Conservation (phyloP, 2,329 filamentous ascomycete genomes). For the Thermoascus crustaceus region DNA sequence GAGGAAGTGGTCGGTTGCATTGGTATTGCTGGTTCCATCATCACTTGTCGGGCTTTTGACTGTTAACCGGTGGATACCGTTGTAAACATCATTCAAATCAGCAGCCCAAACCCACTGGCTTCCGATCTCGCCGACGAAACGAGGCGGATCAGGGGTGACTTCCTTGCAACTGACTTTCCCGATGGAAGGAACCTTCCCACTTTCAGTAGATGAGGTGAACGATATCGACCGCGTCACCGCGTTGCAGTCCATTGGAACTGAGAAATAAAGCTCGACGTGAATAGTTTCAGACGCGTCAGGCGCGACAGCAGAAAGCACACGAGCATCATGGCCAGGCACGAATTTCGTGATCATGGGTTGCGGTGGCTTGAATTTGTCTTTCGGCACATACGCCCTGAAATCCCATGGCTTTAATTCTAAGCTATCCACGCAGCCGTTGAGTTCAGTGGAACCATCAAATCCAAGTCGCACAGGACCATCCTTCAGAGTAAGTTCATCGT, state of each 20-base stretch:
- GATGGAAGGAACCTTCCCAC: slow-evolving; percentile 36
- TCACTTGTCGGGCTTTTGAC: slow-evolving; percentile 46
- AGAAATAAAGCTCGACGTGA: slow-evolving; percentile 51
- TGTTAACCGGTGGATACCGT: slow-evolving; percentile 53
- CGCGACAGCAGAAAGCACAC: slow-evolving; percentile 42
- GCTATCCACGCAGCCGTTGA: slow-evolving; percentile 49
- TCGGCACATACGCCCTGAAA: slow-evolving; percentile 53
- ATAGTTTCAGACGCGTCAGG: slow-evolving; percentile 37
- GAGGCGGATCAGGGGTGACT: slow-evolving; percentile 24
- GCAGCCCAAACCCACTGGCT: slow-evolving; percentile 48
- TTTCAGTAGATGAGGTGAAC: slow-evolving; percentile 47
- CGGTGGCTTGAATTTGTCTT: slow-evolving; percentile 42
- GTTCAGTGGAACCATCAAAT: slow-evolving; percentile 39
- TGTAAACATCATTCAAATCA: slow-evolving; percentile 47
- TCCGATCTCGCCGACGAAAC: slow-evolving; percentile 46
- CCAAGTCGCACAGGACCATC: slow-evolving; percentile 39
- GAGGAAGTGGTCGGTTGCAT: slow-evolving; percentile 53
- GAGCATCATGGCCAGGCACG: slow-evolving; percentile 52
- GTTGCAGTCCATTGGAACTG: slow-evolving; percentile 54
- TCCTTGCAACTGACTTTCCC: slow-evolving; percentile 42
- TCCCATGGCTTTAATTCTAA: slow-evolving; percentile 49
- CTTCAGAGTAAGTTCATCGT: slow-evolving; percentile 47
- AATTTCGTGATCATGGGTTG: slow-evolving; percentile 54
- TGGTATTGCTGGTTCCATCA: slow-evolving; percentile 38
- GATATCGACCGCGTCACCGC: slow-evolving; percentile 43